A percentile compares a stretch with the other conserved stretches of the same genome.
phyloP scores from a whole-genome alignment of 2,329 filamentous ascomycete genomes.

The Chrysosphaeria jannelii region DNA sequence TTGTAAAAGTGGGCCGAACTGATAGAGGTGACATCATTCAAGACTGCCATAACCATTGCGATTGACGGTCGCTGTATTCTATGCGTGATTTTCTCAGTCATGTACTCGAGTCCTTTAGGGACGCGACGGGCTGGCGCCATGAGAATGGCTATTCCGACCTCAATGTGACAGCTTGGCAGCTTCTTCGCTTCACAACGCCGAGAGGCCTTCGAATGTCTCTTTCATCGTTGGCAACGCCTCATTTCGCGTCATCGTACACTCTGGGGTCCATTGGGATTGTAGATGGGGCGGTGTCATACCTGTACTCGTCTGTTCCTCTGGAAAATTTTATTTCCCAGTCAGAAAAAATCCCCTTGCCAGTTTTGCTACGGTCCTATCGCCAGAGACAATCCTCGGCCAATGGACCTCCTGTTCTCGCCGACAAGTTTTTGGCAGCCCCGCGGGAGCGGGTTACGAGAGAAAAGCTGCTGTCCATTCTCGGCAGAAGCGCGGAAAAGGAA shows the following conservation, averaged over 20 bases:
- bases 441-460: constrained; percentile 1
- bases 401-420: not conserved
- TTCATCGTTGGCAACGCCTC: constrained; percentile 69
- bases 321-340: constrained; percentile 34
- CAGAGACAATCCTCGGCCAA: constrained; percentile 17
- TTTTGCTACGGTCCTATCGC: constrained; percentile 56
- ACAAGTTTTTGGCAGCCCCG: constrained; percentile 5
- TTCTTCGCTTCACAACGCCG: constrained; percentile 72
- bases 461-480: constrained; percentile 1
- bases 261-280: constrained; percentile 72
- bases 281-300: constrained; percentile 87
- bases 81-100: constrained; percentile 98
- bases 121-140: constrained; percentile 61
- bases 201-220: constrained; percentile 60
- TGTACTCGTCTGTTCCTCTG: constrained; percentile 70
- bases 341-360: constrained; percentile 42
- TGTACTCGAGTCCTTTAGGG: constrained; percentile 71
- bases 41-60: too few species aligned
- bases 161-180: constrained; percentile 54
- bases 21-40: too few species aligned
- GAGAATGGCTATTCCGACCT: constrained; percentile 79
- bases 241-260: constrained; percentile 84
- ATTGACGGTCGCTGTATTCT: too few species aligned
- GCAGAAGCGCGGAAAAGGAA: not conserved
- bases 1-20: too few species aligned